These are phyloP conservation scores for Baorangia bicolor DNA, from an alignment of 768 basidiomycete genomes.

Conservation along the genomic window DNA sequence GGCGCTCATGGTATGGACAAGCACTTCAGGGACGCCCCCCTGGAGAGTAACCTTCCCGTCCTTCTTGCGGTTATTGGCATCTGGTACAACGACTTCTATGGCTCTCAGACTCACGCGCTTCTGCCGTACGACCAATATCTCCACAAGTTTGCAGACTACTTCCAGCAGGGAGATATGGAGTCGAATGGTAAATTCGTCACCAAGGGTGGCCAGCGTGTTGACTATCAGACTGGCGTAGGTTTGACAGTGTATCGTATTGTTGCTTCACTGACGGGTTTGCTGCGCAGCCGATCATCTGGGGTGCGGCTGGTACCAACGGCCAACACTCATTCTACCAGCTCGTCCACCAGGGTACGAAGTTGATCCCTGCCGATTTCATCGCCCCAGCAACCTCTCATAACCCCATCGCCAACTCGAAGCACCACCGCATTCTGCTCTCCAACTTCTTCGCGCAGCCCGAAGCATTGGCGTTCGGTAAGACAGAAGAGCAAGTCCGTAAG, in stretches of 20 bases:
- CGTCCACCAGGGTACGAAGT: slow-evolving; percentile 89
- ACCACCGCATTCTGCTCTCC: slow-evolving; percentile 95
- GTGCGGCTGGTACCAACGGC: slow-evolving; percentile 96
- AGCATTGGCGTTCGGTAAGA: slow-evolving; percentile 97
- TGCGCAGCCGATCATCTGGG: slow-evolving; percentile 94
- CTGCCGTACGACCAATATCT: slow-evolving; percentile 99
- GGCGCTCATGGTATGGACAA: slow-evolving; percentile 98
- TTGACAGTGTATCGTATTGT: not conserved
- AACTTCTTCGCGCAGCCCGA: slow-evolving; percentile 99
- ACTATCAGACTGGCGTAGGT: slow-evolving; percentile 94
- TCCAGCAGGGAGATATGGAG: slow-evolving; percentile 99
- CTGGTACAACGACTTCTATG: slow-evolving; percentile 99
- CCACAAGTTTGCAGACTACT: slow-evolving; percentile 99
- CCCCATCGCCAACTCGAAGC: slow-evolving; percentile 81
- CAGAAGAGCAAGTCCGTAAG: slow-evolving; percentile 78
- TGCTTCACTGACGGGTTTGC: not conserved
- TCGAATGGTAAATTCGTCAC: slow-evolving; percentile 98
- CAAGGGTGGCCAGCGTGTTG: slow-evolving; percentile 87
- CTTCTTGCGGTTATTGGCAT: slow-evolving; percentile 86
- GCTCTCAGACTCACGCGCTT: slow-evolving; percentile 91
- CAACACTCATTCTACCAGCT: slow-evolving; percentile 99
- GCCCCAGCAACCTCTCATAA: slow-evolving; percentile 89
- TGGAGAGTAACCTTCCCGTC: slow-evolving; percentile 91
- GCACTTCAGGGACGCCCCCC: slow-evolving; percentile 87
- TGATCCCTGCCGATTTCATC: slow-evolving; percentile 90